Conservation (phyloP, 805 yeast species). For the Starmera dryadoides region DNA sequence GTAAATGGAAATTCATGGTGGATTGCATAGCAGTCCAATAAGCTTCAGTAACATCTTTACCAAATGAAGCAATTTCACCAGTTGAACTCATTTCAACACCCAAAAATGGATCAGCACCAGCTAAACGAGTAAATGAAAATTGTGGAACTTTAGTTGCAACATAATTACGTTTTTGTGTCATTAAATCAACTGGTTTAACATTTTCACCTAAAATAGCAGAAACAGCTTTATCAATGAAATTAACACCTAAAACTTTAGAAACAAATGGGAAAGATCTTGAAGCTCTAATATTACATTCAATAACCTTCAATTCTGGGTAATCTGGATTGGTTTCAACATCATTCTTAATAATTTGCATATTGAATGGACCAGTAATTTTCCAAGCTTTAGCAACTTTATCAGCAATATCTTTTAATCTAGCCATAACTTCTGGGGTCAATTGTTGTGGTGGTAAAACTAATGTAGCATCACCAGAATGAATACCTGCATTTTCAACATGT, state of each 20-base stretch:
- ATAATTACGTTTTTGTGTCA: constrained; percentile 66
- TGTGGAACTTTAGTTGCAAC: constrained; percentile 98
- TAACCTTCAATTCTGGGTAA: constrained; percentile 75
- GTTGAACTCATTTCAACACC: constrained; percentile 99
- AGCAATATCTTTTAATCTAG: constrained; percentile 78
- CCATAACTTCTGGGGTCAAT: constrained; percentile 57
- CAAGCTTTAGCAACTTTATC: constrained; percentile 91
- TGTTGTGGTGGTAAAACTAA: constrained; percentile 87
- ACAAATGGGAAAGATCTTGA: constrained; percentile 99
- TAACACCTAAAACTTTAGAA: constrained; percentile 90
- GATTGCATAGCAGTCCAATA: constrained; percentile 97
- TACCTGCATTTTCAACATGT: constrained; percentile 98
- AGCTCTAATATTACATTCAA: constrained; percentile 98
- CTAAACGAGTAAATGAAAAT: constrained; percentile 95
- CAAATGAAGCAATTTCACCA: constrained; percentile 98
- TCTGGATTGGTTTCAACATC: constrained; percentile 51
- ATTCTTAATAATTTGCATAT: constrained; percentile 92
- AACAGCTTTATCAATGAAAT: constrained; percentile 93
- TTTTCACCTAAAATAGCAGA: constrained; percentile 69
- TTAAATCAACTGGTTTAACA: constrained; percentile 71
- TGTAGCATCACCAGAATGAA: constrained; percentile 98
- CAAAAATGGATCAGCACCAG: constrained; percentile 98
- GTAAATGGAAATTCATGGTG: constrained; percentile 94
- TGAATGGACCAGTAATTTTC: constrained; percentile 96
- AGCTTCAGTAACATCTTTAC: constrained; percentile 77